Percentiles rank a stretch among this genome's conserved stretches.
Conservation (phyloP, 2,329 filamentous ascomycete genomes). For the Aspergillus ochraceus region DNA sequence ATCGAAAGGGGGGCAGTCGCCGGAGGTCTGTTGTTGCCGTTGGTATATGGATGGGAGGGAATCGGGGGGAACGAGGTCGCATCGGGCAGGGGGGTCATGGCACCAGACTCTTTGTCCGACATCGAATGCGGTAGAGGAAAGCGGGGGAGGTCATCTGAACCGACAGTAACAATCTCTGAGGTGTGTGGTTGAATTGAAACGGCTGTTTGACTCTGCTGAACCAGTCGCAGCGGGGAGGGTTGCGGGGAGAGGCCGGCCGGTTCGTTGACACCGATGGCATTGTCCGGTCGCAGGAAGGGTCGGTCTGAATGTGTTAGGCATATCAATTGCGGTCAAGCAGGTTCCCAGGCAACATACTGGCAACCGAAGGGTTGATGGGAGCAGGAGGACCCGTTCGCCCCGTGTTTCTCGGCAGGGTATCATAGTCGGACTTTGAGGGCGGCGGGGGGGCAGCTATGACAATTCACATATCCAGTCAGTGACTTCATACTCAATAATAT, state of each 20-base stretch:
- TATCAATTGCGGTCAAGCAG: neutral
- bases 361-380: constrained; percentile 57
- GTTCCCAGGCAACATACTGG: constrained; percentile 52
- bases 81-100: constrained; percentile 21
- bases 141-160: constrained; percentile 52
- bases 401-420: constrained; percentile 23
- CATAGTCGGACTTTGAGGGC: constrained; percentile 28
- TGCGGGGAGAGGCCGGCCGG: constrained; percentile 63
- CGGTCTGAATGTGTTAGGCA: constrained; percentile 31
- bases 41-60: constrained; percentile 16
- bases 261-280: constrained; percentile 53
- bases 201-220: constrained; percentile 40
- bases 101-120: constrained; percentile 22
- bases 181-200: constrained; percentile 42
- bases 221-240: constrained; percentile 49
- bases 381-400: constrained; percentile 51
- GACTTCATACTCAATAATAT: neutral
- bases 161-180: constrained; percentile 49
- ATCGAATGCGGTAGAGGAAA: constrained; percentile 49
- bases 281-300: constrained; percentile 52
- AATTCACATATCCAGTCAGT: neutral
- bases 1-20: constrained; percentile 11
- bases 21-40: constrained; percentile 2
- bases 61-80: constrained; percentile 21
- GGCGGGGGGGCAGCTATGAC: constrained; percentile 21